Percentiles rank a stretch among this genome's conserved stretches.
These are phyloP conservation scores for Phialophora macrospora DNA, from an alignment of 2,329 filamentous ascomycete genomes.

Conservation along the genomic window DNA sequence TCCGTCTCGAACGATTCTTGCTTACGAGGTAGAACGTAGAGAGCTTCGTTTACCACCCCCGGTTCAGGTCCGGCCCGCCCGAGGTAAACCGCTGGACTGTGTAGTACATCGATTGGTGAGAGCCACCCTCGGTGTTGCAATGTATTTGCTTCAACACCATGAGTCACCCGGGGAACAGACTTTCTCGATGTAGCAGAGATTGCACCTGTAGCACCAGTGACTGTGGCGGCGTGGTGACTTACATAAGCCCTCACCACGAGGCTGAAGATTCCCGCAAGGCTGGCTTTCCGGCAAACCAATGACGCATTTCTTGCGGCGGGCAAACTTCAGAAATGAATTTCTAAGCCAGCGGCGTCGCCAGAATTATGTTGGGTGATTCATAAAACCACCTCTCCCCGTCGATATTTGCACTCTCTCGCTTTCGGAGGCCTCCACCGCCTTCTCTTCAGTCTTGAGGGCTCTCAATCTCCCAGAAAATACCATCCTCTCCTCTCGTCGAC, in stretches of 20 bases:
- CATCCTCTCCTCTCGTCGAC: not conserved
- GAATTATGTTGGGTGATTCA: conserved; percentile 5
- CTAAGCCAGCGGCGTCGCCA: conserved; percentile 20
- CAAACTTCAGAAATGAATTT: conserved; percentile 19
- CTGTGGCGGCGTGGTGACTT: not conserved
- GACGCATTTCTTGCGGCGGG: conserved; percentile 15
- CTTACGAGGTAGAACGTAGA: not conserved
- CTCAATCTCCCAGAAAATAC: not conserved
- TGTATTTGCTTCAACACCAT: not conserved
- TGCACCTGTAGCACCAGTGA: not conserved
- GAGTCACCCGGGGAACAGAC: not conserved
- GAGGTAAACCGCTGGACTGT: not conserved
- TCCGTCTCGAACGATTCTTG: not conserved
- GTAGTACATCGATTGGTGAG: not conserved
- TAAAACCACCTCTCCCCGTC: not conserved
- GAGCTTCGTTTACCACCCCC: not conserved
- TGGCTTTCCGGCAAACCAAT: not conserved
- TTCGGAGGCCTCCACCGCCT: not conserved
- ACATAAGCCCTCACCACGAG: not conserved
- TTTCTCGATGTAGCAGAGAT: not conserved
- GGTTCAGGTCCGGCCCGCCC: not conserved
- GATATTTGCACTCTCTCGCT: not conserved
- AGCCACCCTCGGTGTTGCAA: not conserved
- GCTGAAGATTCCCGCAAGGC: conserved; percentile 6
- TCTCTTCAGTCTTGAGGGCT: not conserved